Evolutionary conservation across 2,329 filamentous ascomycete genomes (phyloP), one percentile per base, ranked within the genome.

Genomic region (Cryphonectria japonica): DNA sequence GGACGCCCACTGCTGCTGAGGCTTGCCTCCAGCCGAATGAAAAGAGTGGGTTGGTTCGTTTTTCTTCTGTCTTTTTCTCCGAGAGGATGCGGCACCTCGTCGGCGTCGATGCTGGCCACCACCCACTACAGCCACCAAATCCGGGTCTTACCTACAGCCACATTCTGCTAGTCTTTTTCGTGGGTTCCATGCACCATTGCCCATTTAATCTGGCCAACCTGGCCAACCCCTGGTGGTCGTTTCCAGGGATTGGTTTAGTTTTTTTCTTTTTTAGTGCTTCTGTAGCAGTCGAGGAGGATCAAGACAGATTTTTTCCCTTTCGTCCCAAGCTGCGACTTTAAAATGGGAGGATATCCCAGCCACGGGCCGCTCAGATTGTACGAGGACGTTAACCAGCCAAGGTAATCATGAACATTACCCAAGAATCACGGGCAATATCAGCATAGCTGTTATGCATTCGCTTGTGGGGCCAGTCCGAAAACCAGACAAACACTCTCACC

Each of bases 51-150:
- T 9, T 64, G n/a, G 39, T 29, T 39, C 37, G 3, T 46, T 7
- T 60, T 37, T 39, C 9, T 50, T 50, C 19, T 50, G 7, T 26
- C 34, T 37, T 14, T 22, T 29, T 61, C 66, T 60, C 66, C 66
- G 66, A 67, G 39, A 50, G 65, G 65, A 37, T 59, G 11, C 34
- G 64, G 65, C 65, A 67, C 26, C 65, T 67, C 50, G 34, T 67
- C 50, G 52, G 34, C 65, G 34, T 59, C 65, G 65, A 67, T 67
- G 46, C 50, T 67, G 22, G 50, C 65, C 52, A 39, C 52, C 52
- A 39, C 65, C 52, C 37, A 29, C 65, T 57, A 37, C 65, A 59
- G 65, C 52, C 64, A 66, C 64, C 43, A 37, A 16, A 26, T n/a
- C 64, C 43, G 57, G 57, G 57, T 34, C 50, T 57, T n/a, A 37